Percentiles rank a stretch among this genome's conserved stretches.
Evolutionary conservation across 192 early-diverging fungal genomes (phyloP).

Genomic region (Backusella circina): DNA sequence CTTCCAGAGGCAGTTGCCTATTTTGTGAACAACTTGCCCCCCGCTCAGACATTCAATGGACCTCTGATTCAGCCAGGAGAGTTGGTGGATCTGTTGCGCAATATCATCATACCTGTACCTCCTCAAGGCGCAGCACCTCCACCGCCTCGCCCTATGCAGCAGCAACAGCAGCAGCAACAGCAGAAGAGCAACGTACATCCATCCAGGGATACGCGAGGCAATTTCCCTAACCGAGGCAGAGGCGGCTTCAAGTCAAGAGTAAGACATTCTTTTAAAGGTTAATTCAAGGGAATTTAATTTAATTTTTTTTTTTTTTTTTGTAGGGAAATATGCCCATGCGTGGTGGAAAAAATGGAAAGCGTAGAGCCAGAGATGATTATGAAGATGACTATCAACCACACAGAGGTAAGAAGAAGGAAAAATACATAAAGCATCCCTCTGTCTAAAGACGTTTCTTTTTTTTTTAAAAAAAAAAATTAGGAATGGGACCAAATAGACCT

Average conservation of each 20-base stretch:
- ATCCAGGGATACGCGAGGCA: constrained; percentile 16
- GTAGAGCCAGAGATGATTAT: constrained; percentile 41
- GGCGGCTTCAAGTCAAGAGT: constrained; percentile 34
- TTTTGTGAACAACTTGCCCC: constrained; percentile 44
- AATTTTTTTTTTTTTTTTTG: not conserved
- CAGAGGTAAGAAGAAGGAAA: constrained; percentile 16
- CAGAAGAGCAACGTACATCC: constrained; percentile 21
- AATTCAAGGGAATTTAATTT: not conserved
- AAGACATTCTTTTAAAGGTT: constrained; percentile 12
- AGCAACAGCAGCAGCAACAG: too few species aligned
- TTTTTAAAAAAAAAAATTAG: not conserved
- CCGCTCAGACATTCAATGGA: constrained; percentile 40
- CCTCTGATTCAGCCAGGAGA: constrained; percentile 37
- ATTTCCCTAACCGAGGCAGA: constrained; percentile 7
- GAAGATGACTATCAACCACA: constrained; percentile 37
- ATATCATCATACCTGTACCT: constrained; percentile 39
- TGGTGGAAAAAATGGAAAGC: constrained; percentile 33
- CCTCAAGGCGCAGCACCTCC: not conserved
- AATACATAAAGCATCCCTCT: too few species aligned
- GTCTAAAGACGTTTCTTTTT: not conserved
- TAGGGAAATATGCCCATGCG: constrained; percentile 13
- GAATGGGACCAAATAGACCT: constrained; percentile 50
- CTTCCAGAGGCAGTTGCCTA: constrained; percentile 45
- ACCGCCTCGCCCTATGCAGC: not conserved
- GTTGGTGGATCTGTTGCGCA: constrained; percentile 42